A percentile compares a stretch with the other conserved stretches of the same genome.
Conservation (phyloP, 139 green algal species). For the Bryopsis sp. region DNA sequence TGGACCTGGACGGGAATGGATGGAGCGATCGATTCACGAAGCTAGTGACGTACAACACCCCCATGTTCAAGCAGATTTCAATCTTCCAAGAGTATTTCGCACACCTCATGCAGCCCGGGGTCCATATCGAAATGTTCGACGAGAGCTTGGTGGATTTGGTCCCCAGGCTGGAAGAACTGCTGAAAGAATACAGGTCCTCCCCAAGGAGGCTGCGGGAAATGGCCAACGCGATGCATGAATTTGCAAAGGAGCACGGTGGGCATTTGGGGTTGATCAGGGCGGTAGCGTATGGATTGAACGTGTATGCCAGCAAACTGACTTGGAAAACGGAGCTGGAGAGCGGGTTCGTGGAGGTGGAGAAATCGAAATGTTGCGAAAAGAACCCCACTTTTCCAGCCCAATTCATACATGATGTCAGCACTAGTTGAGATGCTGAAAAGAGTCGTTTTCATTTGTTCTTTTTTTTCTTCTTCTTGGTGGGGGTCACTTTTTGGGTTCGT, state of each 20-base stretch:
- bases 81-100: constrained; percentile 13
- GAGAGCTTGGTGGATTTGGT: constrained; percentile 10
- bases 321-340: constrained; percentile 1
- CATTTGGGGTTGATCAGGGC: constrained; percentile 13
- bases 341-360: not conserved
- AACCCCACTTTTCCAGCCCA: constrained; percentile 4
- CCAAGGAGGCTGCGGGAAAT: not conserved
- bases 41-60: constrained; percentile 31
- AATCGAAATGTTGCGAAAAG: not conserved
- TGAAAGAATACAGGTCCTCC: too few relatives aligned
- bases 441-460: too few relatives aligned
- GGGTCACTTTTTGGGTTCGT: too few relatives aligned
- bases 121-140: not conserved
- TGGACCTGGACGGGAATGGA: constrained; percentile 40
- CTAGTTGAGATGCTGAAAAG: too few relatives aligned
- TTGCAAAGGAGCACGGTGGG: constrained; percentile 8
- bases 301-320: not conserved
- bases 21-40: constrained; percentile 34
- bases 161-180: not conserved
- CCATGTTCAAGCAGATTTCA: constrained; percentile 30
- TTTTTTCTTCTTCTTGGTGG: too few relatives aligned
- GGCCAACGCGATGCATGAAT: not conserved
- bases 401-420: not conserved
- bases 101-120: not conserved
- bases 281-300: not conserved